Evolutionary conservation across 2,329 filamentous ascomycete species (phyloP).

Genomic region (Aureobasidium vineae): DNA sequence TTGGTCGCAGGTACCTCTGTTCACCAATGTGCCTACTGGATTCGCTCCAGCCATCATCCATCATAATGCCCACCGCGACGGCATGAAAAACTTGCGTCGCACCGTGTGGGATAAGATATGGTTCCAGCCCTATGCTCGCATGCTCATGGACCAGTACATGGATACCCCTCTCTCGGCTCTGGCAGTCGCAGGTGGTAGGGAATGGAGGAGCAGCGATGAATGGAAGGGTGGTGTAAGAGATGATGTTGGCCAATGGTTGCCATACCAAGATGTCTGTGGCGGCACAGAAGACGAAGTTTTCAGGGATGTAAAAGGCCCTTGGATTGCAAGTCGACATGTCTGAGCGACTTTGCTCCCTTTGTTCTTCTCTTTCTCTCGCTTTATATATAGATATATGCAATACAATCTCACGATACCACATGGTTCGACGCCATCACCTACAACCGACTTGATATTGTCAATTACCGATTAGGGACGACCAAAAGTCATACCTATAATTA

Average conservation of each 20-base stretch:
- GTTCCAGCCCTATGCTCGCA: conserved; percentile 28
- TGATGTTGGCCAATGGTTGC: conserved; percentile 36
- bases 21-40: conserved; percentile 28
- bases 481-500: too few relatives aligned
- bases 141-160: conserved; percentile 27
- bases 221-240: conserved; percentile 19
- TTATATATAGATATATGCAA: neutral
- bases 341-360: neutral
- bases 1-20: conserved; percentile 27
- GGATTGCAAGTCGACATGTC: neutral
- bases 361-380: neutral
- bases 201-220: conserved; percentile 18
- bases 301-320: conserved; percentile 21
- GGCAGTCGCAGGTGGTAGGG: conserved; percentile 40
- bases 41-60: conserved; percentile 28
- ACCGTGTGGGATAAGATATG: conserved; percentile 28
- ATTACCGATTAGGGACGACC: too few relatives aligned
- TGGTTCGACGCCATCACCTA: neutral
- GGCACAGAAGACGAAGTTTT: conserved; percentile 21
- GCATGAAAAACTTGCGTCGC: conserved; percentile 14
- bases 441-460: neutral
- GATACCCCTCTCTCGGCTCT: conserved; percentile 30
- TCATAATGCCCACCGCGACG: conserved; percentile 25
- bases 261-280: conserved; percentile 17
- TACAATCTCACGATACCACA: neutral